These are phyloP conservation scores for Rhamnella rubrinervis DNA, from an alignment of 331 rosid species.

Conservation along the genomic window DNA sequence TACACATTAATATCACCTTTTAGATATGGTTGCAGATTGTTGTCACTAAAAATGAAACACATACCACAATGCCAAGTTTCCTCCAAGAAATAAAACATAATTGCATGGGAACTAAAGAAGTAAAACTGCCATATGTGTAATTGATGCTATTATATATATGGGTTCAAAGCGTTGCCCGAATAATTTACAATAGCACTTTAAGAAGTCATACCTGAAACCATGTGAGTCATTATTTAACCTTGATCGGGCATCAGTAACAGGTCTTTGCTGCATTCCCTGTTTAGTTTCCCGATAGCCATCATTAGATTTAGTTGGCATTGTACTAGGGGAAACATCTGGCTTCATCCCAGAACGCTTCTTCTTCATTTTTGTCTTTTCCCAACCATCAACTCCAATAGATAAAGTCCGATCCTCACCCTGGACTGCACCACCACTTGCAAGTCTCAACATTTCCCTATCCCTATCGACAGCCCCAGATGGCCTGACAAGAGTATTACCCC, in stretches of 20 bases:
- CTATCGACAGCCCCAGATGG: conserved; percentile 64
- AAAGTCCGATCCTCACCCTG: conserved; percentile 76
- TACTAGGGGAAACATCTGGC: conserved; percentile 73
- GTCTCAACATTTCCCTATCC: conserved; percentile 72
- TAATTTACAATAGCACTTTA: conserved; percentile 1
- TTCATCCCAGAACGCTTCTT: conserved; percentile 89
- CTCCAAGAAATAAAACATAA: too few species aligned
- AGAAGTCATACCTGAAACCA: conserved; percentile 74
- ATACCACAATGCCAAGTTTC: background rate
- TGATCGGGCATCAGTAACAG: conserved; percentile 64
- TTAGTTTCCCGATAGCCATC: conserved; percentile 74
- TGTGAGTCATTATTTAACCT: conserved; percentile 71
- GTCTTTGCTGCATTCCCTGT: conserved; percentile 82
- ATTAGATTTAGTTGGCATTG: conserved; percentile 51
- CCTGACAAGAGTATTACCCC: conserved; percentile 68
- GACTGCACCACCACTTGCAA: conserved; percentile 57
- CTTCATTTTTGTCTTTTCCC: conserved; percentile 97
- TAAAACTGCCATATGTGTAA: background rate
- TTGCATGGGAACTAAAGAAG: too few species aligned
- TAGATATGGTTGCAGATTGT: conserved; percentile 1
- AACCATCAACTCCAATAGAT: conserved; percentile 77
- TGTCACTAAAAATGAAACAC: background rate
- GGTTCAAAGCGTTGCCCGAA: background rate
- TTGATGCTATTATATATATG: background rate
- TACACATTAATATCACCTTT: conserved; percentile 27